phyloP scores from a whole-genome alignment of 257 asterid genomes.

The Nicotiana sylvestris region DNA sequence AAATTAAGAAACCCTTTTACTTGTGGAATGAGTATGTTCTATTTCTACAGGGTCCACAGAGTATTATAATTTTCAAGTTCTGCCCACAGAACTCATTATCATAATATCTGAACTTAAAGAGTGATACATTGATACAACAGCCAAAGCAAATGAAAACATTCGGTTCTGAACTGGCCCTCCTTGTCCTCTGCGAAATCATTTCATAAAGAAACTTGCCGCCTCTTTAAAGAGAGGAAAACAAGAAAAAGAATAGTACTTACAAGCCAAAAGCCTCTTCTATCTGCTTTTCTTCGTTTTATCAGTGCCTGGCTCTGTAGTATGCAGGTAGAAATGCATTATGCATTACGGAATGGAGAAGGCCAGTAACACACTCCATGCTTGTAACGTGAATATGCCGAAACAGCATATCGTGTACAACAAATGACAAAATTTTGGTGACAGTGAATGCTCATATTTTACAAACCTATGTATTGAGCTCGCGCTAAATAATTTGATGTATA shows the following conservation, averaged over 20 bases:
- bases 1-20: background rate
- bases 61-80: background rate
- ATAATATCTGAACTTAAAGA: too few relatives aligned
- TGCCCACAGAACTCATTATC: background rate
- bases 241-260: too few relatives aligned
- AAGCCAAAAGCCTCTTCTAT: too few relatives aligned
- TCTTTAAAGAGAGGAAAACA: background rate
- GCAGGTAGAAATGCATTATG: too few relatives aligned
- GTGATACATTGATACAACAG: background rate
- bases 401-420: background rate
- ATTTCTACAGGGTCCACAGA: background rate
- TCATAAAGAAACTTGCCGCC: background rate
- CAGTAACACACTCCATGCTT: background rate
- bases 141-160: background rate
- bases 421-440: background rate
- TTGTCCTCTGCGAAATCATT: background rate
- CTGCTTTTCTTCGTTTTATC: too few relatives aligned
- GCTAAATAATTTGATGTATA: background rate
- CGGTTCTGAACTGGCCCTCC: background rate
- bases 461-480: conserved; percentile 2
- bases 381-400: background rate
- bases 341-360: too few relatives aligned
- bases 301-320: too few relatives aligned
- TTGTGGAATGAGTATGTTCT: background rate
- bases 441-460: background rate